Percentiles rank a stretch among this genome's conserved stretches.
Evolutionary conservation across 1,284 basidiomycete species (phyloP).

Genomic region (Fistulina hepatica): DNA sequence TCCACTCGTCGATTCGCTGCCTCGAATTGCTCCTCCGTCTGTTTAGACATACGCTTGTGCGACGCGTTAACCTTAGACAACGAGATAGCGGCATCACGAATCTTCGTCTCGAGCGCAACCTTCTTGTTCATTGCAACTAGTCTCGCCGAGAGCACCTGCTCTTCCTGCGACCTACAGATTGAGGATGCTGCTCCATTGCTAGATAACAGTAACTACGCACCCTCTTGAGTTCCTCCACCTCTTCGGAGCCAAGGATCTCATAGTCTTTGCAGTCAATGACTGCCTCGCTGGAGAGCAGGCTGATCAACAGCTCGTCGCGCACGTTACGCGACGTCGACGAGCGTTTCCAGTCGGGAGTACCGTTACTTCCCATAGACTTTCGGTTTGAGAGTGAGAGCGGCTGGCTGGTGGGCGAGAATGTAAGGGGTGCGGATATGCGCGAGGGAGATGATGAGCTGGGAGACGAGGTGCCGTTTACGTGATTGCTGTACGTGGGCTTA

Average conservation of each 20-base stretch:
- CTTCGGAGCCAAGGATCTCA: constrained; percentile 69
- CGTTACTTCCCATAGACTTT: constrained; percentile 7
- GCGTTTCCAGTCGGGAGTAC: constrained; percentile 1
- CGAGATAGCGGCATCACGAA: constrained; percentile 67
- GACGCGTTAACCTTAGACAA: constrained; percentile 56
- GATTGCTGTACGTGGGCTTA: constrained; percentile 17
- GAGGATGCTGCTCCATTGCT: not conserved
- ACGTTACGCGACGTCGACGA: constrained; percentile 31
- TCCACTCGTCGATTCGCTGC: constrained; percentile 58
- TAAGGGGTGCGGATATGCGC: constrained; percentile 1
- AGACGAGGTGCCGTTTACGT: constrained; percentile 8
- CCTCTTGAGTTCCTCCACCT: constrained; percentile 88
- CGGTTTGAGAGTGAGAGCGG: constrained; percentile 6
- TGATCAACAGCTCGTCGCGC: constrained; percentile 72
- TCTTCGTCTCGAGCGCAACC: constrained; percentile 65
- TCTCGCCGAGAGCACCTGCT: constrained; percentile 53
- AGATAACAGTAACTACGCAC: constrained; percentile 30
- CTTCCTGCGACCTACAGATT: constrained; percentile 39
- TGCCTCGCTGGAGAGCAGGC: constrained; percentile 79
- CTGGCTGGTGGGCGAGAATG: constrained; percentile 5
- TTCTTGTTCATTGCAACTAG: constrained; percentile 55
- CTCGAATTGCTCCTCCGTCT: constrained; percentile 61
- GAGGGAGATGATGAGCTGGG: not conserved
- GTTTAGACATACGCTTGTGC: constrained; percentile 49
- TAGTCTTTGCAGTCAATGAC: constrained; percentile 70